These are phyloP conservation scores for Candida suzukii DNA, from an alignment of 805 yeast species.

Conservation along the genomic window DNA sequence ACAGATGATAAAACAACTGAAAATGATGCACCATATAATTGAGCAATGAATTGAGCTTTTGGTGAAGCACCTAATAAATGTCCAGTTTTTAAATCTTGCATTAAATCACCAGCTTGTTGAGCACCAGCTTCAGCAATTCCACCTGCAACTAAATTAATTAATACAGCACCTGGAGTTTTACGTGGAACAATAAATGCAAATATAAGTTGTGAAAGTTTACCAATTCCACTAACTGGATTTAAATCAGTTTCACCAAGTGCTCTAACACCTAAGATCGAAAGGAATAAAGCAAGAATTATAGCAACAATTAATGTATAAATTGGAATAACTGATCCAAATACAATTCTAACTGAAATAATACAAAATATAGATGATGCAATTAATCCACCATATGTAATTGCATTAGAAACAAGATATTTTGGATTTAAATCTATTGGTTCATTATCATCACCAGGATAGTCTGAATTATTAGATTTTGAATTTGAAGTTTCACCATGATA, in stretches of 20 bases:
- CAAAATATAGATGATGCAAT: slow-evolving; percentile 62
- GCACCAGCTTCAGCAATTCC: slow-evolving; percentile 99
- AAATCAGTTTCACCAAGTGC: slow-evolving; percentile 96
- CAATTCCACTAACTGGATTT: slow-evolving; percentile 95
- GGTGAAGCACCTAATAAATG: slow-evolving; percentile 90
- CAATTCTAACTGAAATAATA: slow-evolving; percentile 49
- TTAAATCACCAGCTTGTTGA: slow-evolving; percentile 96
- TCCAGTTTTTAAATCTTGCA: slow-evolving; percentile 97
- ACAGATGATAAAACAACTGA: slow-evolving; percentile 73
- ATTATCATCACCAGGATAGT: neutral
- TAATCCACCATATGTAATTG: slow-evolving; percentile 53
- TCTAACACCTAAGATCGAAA: slow-evolving; percentile 83
- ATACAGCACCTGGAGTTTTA: slow-evolving; percentile 69
- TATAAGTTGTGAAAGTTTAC: slow-evolving; percentile 83
- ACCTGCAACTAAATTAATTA: slow-evolving; percentile 87
- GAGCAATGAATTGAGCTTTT: slow-evolving; percentile 85
- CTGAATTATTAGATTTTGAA: neutral
- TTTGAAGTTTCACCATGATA: slow-evolving; percentile 11
- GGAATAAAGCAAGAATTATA: slow-evolving; percentile 63
- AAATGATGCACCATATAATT: slow-evolving; percentile 80
- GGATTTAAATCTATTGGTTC: slow-evolving; percentile 26
- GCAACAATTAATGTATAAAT: slow-evolving; percentile 63
- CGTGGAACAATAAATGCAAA: slow-evolving; percentile 78
- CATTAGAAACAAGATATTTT: slow-evolving; percentile 42
- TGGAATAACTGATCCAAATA: slow-evolving; percentile 72